Conservation (phyloP, 2,329 filamentous ascomycete species). For the Blastomyces gilchristii region DNA sequence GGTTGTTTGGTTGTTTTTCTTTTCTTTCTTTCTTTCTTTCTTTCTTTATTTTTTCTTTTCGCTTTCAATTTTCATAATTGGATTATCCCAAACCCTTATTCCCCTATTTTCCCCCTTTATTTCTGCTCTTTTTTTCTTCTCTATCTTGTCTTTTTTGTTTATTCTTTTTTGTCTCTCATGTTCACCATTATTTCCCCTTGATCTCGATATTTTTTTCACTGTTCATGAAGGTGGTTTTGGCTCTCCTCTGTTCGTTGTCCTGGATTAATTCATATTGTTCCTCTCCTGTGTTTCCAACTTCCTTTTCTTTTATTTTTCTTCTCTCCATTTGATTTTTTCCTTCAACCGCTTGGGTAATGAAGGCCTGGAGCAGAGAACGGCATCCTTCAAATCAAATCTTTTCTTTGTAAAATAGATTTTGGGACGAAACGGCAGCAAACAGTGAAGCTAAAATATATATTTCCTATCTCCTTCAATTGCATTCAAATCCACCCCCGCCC, state of each 20-base stretch:
- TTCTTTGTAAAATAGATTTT: slow-evolving; percentile 28
- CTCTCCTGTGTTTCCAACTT: slow-evolving; percentile 18
- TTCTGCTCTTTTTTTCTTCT: slow-evolving; percentile 11
- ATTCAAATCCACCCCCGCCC: not conserved
- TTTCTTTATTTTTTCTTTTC: not conserved
- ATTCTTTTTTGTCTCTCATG: slow-evolving; percentile 9
- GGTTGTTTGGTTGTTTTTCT: too few species aligned
- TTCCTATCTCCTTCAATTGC: not conserved
- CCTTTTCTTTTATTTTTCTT: slow-evolving; percentile 21
- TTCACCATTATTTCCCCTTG: slow-evolving; percentile 4
- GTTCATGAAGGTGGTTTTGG: not conserved
- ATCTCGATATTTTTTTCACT: slow-evolving; percentile 7
- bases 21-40: not conserved
- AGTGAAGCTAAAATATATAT: slow-evolving; percentile 5
- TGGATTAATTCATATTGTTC: not conserved
- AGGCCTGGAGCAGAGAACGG: slow-evolving; percentile 1
- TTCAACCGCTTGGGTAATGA: slow-evolving; percentile 1
- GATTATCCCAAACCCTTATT: not conserved
- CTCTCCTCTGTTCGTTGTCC: not conserved
- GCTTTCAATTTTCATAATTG: slow-evolving; percentile 3
- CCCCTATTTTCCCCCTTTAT: not conserved
- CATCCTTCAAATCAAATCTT: slow-evolving; percentile 13
- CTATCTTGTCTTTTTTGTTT: slow-evolving; percentile 12
- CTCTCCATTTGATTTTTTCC: slow-evolving; percentile 18
- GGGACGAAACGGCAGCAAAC: slow-evolving; percentile 8